Evolutionary conservation across 345 rosid species (phyloP), one percentile per base, ranked within the genome.

Genomic region (Eucalyptus polyanthemos): DNA sequence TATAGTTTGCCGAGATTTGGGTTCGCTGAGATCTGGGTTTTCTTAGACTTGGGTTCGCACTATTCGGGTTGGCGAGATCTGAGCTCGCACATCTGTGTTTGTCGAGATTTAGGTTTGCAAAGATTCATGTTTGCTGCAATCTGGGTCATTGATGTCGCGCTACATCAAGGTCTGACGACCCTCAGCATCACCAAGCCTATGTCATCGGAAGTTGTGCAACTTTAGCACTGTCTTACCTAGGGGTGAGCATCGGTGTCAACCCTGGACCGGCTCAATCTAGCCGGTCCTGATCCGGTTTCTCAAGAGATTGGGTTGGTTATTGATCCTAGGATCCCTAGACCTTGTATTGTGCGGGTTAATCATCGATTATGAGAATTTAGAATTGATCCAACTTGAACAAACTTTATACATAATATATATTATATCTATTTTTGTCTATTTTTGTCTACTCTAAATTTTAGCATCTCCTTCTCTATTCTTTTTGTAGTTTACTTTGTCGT

Each of bases 221-320:
- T 3, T 56, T 24, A 56, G 27, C 3, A 0, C 6, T 0, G 1
- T 56, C 62, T 24, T 2, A 54, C 27, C 27, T 21, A 21, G 60
- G 22, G 54, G 4, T 17, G 22, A 17, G 22, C 54, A 17, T 17
- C 2, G 2, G 56, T 8, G 24, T 53, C 24, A 19, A 53, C 5
- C 5, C 0, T 1, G 2, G 56, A 19, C 10, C 0, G 5, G 24
- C 0, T 53, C 1, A 19, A 19, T 4, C 24, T 53, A 19, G 24
- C 0, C 1, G 10, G 24, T 7, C 9, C 2, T 53, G 5, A 4
- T 53, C 0, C 0, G 0, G 24, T 53, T 53, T 19, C 24, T 1
- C 1, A 0, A 53, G 10, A 53, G 1, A 19, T 19, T 19, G 2
- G 1, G 2, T 51, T 0, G 9, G 4, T 51, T 51, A 0, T 51